phyloP scores from a whole-genome alignment of 2,329 filamentous ascomycete species.

The Phialocephala subalpina region DNA sequence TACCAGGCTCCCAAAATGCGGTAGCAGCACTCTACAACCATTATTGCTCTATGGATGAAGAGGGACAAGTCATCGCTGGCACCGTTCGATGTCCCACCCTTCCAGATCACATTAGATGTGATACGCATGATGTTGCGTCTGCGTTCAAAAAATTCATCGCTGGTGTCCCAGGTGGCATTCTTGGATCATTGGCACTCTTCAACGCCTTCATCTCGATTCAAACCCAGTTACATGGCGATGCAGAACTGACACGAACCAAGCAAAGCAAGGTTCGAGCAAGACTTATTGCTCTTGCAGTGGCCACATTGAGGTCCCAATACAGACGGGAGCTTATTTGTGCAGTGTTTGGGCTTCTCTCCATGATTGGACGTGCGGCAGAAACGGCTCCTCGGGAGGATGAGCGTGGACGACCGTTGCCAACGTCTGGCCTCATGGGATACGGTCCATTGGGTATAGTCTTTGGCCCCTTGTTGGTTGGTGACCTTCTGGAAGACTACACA shows the following conservation, averaged over 20 bases:
- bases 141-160: slow-evolving; percentile 72
- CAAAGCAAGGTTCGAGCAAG: slow-evolving; percentile 65
- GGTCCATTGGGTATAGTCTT: slow-evolving; percentile 69
- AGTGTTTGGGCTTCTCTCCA: slow-evolving; percentile 70
- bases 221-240: slow-evolving; percentile 59
- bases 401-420: slow-evolving; percentile 59
- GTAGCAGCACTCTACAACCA: slow-evolving; percentile 69
- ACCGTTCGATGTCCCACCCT: slow-evolving; percentile 67
- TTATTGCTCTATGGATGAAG: slow-evolving; percentile 62
- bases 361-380: slow-evolving; percentile 67
- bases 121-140: slow-evolving; percentile 71
- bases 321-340: slow-evolving; percentile 71
- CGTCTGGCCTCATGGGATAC: slow-evolving; percentile 70
- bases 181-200: slow-evolving; percentile 68
- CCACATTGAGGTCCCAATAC: slow-evolving; percentile 64
- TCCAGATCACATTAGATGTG: slow-evolving; percentile 65
- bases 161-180: slow-evolving; percentile 69
- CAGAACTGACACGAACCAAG: slow-evolving; percentile 60
- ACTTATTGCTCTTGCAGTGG: slow-evolving; percentile 70
- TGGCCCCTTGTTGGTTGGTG: slow-evolving; percentile 68
- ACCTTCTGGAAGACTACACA: slow-evolving; percentile 60
- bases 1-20: slow-evolving; percentile 63
- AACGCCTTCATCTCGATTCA: slow-evolving; percentile 69
- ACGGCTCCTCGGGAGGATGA: slow-evolving; percentile 59
- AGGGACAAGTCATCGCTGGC: slow-evolving; percentile 56